Conservation (phyloP, 441 rosid species). For the Gossypium gossypioides region DNA sequence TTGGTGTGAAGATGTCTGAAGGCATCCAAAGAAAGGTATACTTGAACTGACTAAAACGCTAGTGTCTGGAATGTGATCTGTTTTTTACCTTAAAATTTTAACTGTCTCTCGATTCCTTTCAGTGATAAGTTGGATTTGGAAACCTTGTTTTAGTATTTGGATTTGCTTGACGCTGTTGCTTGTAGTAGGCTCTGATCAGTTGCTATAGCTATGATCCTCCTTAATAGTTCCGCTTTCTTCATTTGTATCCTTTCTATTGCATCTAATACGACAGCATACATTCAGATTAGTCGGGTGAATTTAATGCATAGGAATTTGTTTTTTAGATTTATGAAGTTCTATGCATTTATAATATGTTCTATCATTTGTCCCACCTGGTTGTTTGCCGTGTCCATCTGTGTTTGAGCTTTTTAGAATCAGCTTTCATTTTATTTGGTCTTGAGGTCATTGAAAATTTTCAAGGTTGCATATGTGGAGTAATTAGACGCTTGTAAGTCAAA, state of each 20-base stretch:
- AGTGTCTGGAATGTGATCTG: background rate
- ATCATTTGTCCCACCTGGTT: background rate
- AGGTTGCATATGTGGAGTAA: background rate
- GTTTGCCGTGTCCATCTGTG: background rate
- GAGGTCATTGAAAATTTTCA: background rate
- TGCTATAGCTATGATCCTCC: background rate
- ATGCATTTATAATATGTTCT: background rate
- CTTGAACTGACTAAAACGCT: conserved; percentile 4
- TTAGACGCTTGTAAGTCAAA: background rate
- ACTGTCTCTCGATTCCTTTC: background rate
- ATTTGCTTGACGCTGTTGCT: background rate
- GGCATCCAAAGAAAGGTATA: conserved; percentile 76
- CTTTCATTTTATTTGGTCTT: conserved; percentile 1
- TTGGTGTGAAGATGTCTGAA: conserved; percentile 67
- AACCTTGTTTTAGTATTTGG: background rate
- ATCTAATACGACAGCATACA: background rate
- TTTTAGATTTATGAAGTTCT: background rate
- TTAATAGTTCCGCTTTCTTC: background rate
- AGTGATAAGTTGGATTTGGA: background rate
- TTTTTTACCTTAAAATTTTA: background rate
- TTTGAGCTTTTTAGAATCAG: background rate
- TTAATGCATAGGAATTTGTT: background rate
- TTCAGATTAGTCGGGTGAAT: background rate
- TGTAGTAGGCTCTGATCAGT: background rate
- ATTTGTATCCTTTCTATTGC: background rate